These are phyloP conservation scores for Plasmodium sp. DNA, from an alignment of 169 alveolate species.

Conservation along the genomic window DNA sequence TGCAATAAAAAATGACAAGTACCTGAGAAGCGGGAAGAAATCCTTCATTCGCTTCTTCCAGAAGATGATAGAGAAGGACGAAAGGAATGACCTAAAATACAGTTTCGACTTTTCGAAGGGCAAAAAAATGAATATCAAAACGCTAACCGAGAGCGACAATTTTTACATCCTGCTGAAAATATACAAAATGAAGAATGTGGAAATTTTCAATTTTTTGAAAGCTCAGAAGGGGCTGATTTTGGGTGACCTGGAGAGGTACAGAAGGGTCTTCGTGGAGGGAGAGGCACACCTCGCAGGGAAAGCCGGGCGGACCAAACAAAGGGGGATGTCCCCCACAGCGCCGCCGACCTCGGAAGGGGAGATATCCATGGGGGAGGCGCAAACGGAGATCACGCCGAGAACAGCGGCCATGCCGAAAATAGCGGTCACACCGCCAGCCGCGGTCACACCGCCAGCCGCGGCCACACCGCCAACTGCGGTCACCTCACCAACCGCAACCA, in stretches of 20 bases:
- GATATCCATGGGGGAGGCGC: background rate
- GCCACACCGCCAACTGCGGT: background rate
- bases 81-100: constrained; percentile 38
- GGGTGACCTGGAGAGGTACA: constrained; percentile 35
- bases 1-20: background rate
- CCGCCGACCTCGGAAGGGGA: background rate
- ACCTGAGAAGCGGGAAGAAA: constrained; percentile 5
- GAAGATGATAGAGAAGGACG: constrained; percentile 33
- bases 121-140: constrained; percentile 60
- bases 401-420: too few species aligned
- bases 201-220: constrained; percentile 66
- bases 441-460: background rate
- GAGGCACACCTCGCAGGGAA: background rate
- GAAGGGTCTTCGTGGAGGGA: background rate
- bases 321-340: background rate
- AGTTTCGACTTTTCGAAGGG: constrained; percentile 51
- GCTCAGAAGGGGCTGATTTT: constrained; percentile 27
- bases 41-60: constrained; percentile 42
- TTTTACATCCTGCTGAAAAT: constrained; percentile 54
- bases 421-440: background rate
- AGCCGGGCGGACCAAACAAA: background rate
- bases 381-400: background rate
- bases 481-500: background rate
- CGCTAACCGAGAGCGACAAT: constrained; percentile 62
- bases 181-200: constrained; percentile 68